Evolutionary conservation across 768 basidiomycete species (phyloP), one percentile per base, ranked within the genome.

Genomic region (Podaxis sp.): DNA sequence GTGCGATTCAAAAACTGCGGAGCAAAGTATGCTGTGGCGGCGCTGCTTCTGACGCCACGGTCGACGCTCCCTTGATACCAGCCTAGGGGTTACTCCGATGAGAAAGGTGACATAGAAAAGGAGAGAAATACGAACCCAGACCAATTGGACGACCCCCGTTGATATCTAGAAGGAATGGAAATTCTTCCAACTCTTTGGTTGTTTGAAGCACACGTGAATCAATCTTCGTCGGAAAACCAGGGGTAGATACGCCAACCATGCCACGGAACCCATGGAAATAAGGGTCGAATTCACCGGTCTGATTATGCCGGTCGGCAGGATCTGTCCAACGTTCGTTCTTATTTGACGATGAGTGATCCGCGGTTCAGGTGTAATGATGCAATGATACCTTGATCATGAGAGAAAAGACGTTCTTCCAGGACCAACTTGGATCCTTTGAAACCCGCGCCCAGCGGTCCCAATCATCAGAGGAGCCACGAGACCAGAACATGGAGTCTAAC

Each of bases 361-460:
- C 6, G 13, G 21, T 14, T 9, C 32, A n/a, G 9, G 10, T 14
- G 23, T 18, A n/a, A 47, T 28, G 21, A 5, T 7, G 13, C 2
- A 14, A 6, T 36, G 5, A 13, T 48, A 71, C 74, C 68, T 71
- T 73, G 1, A 54, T 37, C 44, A 71, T 63, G 53, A 72, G 73
- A 46, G 64, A 65, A n/a, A 70, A 63, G 14, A 77, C 59, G 7
- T 63, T 65, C 5, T 64, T 55, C 73, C 73, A 75, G 3, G 67
- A 66, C 86, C 86, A 87, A 9, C 74, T 74, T 5, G 72, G 59
- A 35, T 84, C 81, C 4, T 77, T 81, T 7, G 75, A 69, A 14
- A 80, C 67, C 1, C 64, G 38, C 0, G 80, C 82, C 70, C 79
- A 83, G 59, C 82, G 78, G 63, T 87, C 79, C 61, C 78, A 87